A percentile compares a stretch with the other conserved stretches of the same genome.
Evolutionary conservation across 768 basidiomycete genomes (phyloP).

Genomic region (Amanita rubescens): DNA sequence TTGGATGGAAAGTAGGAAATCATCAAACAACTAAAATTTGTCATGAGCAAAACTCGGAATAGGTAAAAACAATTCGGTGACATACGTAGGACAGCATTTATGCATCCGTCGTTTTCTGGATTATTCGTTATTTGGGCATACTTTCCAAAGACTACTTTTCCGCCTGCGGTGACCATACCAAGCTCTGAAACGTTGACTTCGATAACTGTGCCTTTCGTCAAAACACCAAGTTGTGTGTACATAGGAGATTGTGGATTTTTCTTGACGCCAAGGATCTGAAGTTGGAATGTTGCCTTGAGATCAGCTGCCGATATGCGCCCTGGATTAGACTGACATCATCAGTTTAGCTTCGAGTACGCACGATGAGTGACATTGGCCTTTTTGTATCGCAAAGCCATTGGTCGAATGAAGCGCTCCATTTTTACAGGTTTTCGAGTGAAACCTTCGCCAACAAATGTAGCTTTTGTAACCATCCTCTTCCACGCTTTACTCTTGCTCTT

Average conservation of each 20-base stretch:
- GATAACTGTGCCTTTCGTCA: constrained; percentile 97
- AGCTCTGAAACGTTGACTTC: constrained; percentile 99
- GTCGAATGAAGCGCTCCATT: constrained; percentile 96
- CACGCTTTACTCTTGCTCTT: constrained; percentile 94
- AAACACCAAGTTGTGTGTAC: constrained; percentile 93
- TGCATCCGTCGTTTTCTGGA: constrained; percentile 94
- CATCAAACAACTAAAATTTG: not conserved
- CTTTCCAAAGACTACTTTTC: constrained; percentile 90
- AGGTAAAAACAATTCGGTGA: constrained; percentile 11
- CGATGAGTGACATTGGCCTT: constrained; percentile 99
- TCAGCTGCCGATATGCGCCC: constrained; percentile 52
- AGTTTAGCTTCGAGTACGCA: constrained; percentile 28
- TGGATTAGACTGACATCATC: not conserved
- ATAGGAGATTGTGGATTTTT: constrained; percentile 99
- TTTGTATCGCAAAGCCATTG: constrained; percentile 96
- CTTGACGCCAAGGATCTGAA: constrained; percentile 96
- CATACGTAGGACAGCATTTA: constrained; percentile 89
- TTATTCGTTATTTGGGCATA: constrained; percentile 94
- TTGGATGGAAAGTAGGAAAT: not conserved
- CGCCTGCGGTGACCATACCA: constrained; percentile 95
- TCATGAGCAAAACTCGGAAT: not conserved
- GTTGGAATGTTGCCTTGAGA: constrained; percentile 96
- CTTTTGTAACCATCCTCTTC: constrained; percentile 99
- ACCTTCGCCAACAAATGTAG: constrained; percentile 96
- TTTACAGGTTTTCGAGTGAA: constrained; percentile 99